Base-by-base conservation (phyloP, 441 rosid species). In the Pelargonium myrrhifolium region DNA sequence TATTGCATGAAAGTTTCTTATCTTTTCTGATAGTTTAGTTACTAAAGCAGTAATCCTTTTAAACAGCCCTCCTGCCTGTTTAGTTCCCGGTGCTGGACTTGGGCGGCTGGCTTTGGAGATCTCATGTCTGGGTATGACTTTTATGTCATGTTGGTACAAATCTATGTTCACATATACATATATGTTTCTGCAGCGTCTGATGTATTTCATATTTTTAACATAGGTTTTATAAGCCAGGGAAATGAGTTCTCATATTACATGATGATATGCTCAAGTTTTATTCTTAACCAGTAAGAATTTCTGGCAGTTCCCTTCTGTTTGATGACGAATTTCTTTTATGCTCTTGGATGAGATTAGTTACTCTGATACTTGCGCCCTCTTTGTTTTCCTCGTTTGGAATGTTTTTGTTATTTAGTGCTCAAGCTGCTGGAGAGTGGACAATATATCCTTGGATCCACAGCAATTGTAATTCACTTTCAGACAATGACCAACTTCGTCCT, bases 41-140 rank as follows among this genome's bases (percentile, higher is more conserved):
- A 5, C 35, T 70, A 68, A 71, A 75, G 72, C 65, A 20, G 68
- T 65, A 37, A 61, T 69, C 75, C 62, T 73, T 51, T 78, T 76
- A 61, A 64, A 71, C 84, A 87, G 86, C 65, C 92, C 98, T 81
- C 97, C 97, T 77, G 77, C 92, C 26, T 92, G 99, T 84, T 83
- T 94, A 76, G 97, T 94, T 72, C 99, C 99, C 71, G 98, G 98
- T 71, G 99, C 99, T 79, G 99, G 99, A 76, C 99, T 94, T 68
- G 98, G 98, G 74, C 86, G 98, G 47, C 83, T 94, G 65, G 99
- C 98, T 71, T 86, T 94, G 77, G 99, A 94, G 81, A 90, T 94
- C 75, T 94, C 99, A 66, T 78, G 92, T 75, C 83, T 83, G 71
- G 99, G 97, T 92, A 85, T 66, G 88, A 42, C 20, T 45, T 64